Evolutionary conservation across 441 rosid genomes (phyloP).

Genomic region (Macaranga tanarius): DNA sequence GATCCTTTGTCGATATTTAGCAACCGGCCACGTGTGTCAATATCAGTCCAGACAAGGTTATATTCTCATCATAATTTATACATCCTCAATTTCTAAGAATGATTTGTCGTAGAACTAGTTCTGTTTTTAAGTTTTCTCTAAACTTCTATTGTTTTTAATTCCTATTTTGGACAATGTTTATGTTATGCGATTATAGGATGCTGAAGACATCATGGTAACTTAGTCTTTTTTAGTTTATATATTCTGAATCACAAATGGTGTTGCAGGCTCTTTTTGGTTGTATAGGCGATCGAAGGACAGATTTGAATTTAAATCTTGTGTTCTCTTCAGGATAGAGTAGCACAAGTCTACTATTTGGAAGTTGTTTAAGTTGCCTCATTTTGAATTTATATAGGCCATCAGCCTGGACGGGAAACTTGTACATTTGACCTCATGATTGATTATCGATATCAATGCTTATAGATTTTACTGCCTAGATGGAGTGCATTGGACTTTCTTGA

Average conservation of each 20-base stretch:
- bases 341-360: constrained; percentile 32
- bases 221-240: constrained; percentile 22
- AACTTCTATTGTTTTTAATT: not conserved
- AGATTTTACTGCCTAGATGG: constrained; percentile 22
- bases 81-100: not conserved
- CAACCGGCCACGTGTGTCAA: not conserved
- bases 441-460: constrained; percentile 13
- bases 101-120: no score
- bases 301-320: constrained; percentile 36
- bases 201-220: constrained; percentile 28
- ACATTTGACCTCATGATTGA: constrained; percentile 11
- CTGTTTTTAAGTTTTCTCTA: not conserved
- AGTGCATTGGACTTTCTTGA: constrained; percentile 17
- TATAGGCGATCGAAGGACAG: constrained; percentile 39
- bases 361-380: constrained; percentile 28
- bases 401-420: constrained; percentile 19
- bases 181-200: constrained; percentile 29
- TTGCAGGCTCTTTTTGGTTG: constrained; percentile 51
- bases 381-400: constrained; percentile 23
- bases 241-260: constrained; percentile 44
- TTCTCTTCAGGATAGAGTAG: constrained; percentile 36
- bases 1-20: not conserved
- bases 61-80: not conserved
- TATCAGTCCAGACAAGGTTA: not conserved
- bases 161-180: not conserved